These are phyloP conservation scores for Sporisorium sorghi DNA, from an alignment of 1,284 basidiomycete genomes.

Conservation along the genomic window DNA sequence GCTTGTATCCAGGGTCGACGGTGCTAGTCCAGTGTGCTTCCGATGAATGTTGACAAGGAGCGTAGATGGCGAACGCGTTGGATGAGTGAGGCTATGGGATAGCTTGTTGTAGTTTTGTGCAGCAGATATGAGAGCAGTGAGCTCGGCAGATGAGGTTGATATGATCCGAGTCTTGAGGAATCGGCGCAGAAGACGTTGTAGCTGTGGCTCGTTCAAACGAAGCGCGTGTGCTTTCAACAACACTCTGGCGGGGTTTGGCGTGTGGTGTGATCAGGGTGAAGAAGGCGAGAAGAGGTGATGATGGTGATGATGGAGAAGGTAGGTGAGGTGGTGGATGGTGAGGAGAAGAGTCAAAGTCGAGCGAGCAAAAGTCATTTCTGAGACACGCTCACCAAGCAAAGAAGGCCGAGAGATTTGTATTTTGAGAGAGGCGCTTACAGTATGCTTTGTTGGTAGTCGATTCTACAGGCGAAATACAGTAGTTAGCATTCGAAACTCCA, in stretches of 20 bases:
- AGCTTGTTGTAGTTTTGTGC: background rate
- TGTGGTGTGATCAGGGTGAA: background rate
- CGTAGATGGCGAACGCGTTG: background rate
- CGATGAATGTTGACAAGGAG: background rate
- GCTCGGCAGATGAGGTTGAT: background rate
- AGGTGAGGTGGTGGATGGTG: slow-evolving; percentile 2
- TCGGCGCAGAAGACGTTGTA: background rate
- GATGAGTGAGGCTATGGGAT: background rate
- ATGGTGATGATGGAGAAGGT: background rate
- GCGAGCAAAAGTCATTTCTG: slow-evolving; percentile 4
- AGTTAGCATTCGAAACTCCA: background rate
- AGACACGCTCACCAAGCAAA: slow-evolving; percentile 21
- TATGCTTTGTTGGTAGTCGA: slow-evolving; percentile 49
- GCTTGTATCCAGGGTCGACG: background rate
- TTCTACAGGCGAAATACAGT: slow-evolving; percentile 24
- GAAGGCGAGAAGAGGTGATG: background rate
- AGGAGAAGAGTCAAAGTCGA: background rate
- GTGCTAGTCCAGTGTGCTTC: background rate
- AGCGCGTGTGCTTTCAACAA: background rate
- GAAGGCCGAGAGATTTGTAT: background rate
- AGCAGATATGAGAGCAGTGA: background rate
- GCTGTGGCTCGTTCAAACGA: slow-evolving; percentile 4
- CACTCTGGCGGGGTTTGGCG: slow-evolving; percentile 4
- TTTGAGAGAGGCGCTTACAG: no score
- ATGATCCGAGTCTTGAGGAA: slow-evolving; percentile 4